phyloP scores from a whole-genome alignment of 768 basidiomycete species.

The Naganishia kalamii region DNA sequence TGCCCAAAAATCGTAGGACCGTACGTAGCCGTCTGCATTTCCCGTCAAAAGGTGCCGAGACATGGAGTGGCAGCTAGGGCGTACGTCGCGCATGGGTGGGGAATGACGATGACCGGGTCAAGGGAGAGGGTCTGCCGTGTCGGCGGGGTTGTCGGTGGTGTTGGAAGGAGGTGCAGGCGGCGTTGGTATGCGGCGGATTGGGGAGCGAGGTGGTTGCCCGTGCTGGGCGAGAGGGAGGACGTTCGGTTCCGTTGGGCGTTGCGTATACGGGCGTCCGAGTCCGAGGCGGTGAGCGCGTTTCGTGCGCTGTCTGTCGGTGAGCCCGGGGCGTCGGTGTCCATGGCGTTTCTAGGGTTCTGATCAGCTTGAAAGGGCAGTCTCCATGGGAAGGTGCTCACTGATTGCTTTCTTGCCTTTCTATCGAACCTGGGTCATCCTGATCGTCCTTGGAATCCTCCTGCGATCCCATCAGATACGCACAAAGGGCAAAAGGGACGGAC shows the following conservation, averaged over 20 bases:
- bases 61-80: constrained; percentile 78
- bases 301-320: not conserved
- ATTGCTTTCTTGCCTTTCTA: not conserved
- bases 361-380: not conserved
- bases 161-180: not conserved
- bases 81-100: constrained; percentile 80
- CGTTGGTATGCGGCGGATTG: constrained; percentile 5
- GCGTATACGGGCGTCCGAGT: not conserved
- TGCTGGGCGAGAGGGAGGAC: not conserved
- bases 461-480: not conserved
- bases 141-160: not conserved
- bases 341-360: not conserved
- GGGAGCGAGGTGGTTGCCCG: not conserved
- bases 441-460: not conserved
- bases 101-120: constrained; percentile 84
- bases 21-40: constrained; percentile 86
- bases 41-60: constrained; percentile 81
- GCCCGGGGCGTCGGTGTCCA: not conserved
- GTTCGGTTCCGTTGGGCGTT: not conserved
- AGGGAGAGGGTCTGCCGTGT: constrained; percentile 46
- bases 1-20: constrained; percentile 83
- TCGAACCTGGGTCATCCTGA: not conserved
- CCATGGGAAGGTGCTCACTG: not conserved
- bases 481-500: too few relatives aligned
- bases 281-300: not conserved